Percentiles rank a stretch among this genome's conserved stretches.
Conservation (phyloP, 2,329 filamentous ascomycete genomes). For the Phyllosticta citriasiana region DNA sequence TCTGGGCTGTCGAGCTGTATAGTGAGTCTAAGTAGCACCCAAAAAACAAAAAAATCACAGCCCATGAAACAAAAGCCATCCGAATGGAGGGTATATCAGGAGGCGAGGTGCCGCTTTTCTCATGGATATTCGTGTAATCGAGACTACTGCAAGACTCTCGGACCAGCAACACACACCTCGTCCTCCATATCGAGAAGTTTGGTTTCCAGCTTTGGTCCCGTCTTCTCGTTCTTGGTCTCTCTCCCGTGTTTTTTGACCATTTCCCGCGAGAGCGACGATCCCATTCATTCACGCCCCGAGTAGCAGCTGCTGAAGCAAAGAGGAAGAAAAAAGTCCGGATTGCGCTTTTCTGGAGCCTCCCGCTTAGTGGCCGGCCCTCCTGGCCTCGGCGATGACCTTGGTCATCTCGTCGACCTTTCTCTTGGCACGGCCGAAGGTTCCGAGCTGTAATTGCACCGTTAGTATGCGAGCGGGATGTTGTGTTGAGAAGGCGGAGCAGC, state of each 20-base stretch:
- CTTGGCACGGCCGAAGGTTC: constrained; percentile 98
- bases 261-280: background rate
- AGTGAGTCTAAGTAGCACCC: background rate
- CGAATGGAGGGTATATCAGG: background rate
- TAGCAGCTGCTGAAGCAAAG: constrained; percentile 2
- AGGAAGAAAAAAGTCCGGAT: constrained; percentile 5
- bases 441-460: constrained; percentile 53
- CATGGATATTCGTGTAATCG: background rate
- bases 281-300: constrained; percentile 5
- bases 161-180: background rate
- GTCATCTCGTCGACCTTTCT: constrained; percentile 99
- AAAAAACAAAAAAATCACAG: background rate
- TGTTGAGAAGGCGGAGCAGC: background rate
- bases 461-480: constrained; percentile 13
- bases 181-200: background rate
- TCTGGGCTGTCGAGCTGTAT: background rate
- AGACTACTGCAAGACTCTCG: background rate
- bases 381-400: constrained; percentile 93
- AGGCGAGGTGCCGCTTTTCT: background rate
- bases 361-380: constrained; percentile 60
- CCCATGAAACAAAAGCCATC: background rate
- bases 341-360: background rate
- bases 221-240: background rate
- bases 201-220: background rate
- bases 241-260: background rate